Base-by-base conservation (phyloP, 495 filamentous ascomycete genomes). In the Aspergillus conjunctus region DNA sequence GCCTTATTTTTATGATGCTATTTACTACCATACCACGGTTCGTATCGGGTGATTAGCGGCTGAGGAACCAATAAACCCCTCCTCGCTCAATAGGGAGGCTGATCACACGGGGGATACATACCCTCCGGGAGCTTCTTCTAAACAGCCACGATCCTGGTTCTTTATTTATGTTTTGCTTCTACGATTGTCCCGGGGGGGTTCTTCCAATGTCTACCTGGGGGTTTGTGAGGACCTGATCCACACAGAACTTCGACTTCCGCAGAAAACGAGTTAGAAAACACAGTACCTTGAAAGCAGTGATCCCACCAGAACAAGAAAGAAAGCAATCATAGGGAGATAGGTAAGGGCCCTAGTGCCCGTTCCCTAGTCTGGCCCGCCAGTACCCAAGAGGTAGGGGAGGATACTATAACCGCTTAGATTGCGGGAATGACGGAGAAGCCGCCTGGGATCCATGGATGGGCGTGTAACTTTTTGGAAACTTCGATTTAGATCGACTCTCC, bases 401-500 rank as follows among this genome's bases (percentile, higher is more conserved):
- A n/a, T n/a, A n/a, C n/a, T n/a, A 26, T 26, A 26, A 26, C 26
- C 26, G 5, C 26, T 26, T 54, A 54, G 32, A 51, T 59, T 48
- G 41, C 57, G 57, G 54, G 54, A 39, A 56, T 34, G 43, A 56
- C 60, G 51, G 58, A 54, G 49, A 60, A 46, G 22, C 50, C 60
- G 54, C 60, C 21, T 53, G 20, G 39, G 59, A 50, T 41, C 59
- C 53, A 53, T 53, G 34, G 53, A 37, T 56, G 34, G 20, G 44
- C 44, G 58, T 48, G 51, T 48, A 60, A 54, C 58, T 57, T 31
- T 31, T 37, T 53, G 15, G 15, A 18, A 51, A 54, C 2, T 8
- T 52, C 43, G 41, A 63, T 48, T 63, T 45, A 15, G 55, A 63
- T 58, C 54, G 54, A 63, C 60, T 43, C 17, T 34, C 33, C 20